Percentiles rank a stretch among this genome's conserved stretches.
Evolutionary conservation across 2,329 filamentous ascomycete species (phyloP).

Genomic region (Neofusicoccum ribis): DNA sequence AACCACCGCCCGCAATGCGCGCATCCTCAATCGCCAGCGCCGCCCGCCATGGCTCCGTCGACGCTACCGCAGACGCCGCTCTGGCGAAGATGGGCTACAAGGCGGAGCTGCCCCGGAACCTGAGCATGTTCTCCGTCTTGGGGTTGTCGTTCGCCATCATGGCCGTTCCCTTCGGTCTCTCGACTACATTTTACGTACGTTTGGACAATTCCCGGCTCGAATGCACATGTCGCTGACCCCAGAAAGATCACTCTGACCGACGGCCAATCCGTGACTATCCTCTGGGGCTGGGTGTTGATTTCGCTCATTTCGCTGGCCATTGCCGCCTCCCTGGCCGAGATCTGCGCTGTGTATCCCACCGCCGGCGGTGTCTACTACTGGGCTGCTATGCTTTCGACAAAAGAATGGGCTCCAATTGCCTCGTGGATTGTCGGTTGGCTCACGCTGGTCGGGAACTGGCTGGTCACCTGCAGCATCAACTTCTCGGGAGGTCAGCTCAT

Average conservation of each 20-base stretch:
- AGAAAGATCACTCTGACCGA: slow-evolving; percentile 61
- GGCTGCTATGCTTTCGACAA: slow-evolving; percentile 66
- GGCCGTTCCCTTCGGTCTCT: slow-evolving; percentile 68
- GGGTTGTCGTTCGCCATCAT: slow-evolving; percentile 73
- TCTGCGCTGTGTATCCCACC: slow-evolving; percentile 68
- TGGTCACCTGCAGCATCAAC: slow-evolving; percentile 63
- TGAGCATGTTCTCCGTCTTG: slow-evolving; percentile 70
- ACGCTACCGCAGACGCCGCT: slow-evolving; percentile 54
- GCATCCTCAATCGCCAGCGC: background rate
- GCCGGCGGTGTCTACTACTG: slow-evolving; percentile 70
- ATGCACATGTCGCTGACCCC: background rate
- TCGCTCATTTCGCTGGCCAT: slow-evolving; percentile 64
- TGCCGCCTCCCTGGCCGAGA: slow-evolving; percentile 67
- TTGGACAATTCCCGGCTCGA: background rate
- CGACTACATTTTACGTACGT: slow-evolving; percentile 61
- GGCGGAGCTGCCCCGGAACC: slow-evolving; percentile 63
- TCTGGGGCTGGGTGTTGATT: slow-evolving; percentile 70
- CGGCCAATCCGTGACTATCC: slow-evolving; percentile 67
- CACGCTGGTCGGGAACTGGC: slow-evolving; percentile 74
- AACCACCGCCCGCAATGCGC: slow-evolving; percentile 17
- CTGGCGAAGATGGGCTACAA: slow-evolving; percentile 69
- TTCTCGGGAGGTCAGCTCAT: slow-evolving; percentile 72
- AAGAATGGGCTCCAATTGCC: slow-evolving; percentile 65
- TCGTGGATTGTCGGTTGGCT: slow-evolving; percentile 72
- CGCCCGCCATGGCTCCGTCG: slow-evolving; percentile 17